These are phyloP conservation scores for Sporothrix globosa DNA, from an alignment of 2,329 filamentous ascomycete species.

Conservation along the genomic window DNA sequence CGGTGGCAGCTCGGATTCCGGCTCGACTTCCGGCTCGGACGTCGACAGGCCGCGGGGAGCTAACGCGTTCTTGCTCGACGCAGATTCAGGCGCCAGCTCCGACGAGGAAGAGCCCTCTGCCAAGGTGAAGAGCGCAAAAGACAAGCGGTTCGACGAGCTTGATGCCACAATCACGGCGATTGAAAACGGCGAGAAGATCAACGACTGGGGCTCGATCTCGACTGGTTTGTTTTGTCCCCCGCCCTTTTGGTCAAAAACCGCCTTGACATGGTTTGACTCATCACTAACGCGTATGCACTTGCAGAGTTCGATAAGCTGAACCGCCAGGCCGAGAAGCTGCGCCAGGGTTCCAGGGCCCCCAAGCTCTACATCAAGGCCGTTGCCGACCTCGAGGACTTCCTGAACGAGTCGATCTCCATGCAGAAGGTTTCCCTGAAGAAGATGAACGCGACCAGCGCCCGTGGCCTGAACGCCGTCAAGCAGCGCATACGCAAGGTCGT, in stretches of 20 bases:
- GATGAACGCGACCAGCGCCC: conserved; percentile 95
- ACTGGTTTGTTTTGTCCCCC: conserved; percentile 62
- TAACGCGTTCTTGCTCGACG: conserved; percentile 79
- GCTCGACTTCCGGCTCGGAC: conserved; percentile 55
- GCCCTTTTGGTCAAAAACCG: not conserved
- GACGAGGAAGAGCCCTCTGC: conserved; percentile 81
- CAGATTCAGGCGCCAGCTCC: conserved; percentile 68
- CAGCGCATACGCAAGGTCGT: conserved; percentile 99
- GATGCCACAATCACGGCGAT: conserved; percentile 88
- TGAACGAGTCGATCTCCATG: conserved; percentile 92
- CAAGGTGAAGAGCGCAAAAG: conserved; percentile 95
- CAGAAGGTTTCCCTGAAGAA: conserved; percentile 96
- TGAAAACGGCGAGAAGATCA: conserved; percentile 96
- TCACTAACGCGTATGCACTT: conserved; percentile 12
- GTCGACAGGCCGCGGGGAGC: conserved; percentile 71
- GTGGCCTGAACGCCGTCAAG: conserved; percentile 94
- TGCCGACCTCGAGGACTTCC: conserved; percentile 89
- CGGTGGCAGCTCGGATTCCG: conserved; percentile 41
- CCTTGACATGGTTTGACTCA: conserved; percentile 5
- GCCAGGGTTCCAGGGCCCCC: conserved; percentile 75
- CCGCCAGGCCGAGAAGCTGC: conserved; percentile 79
- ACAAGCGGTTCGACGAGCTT: conserved; percentile 93
- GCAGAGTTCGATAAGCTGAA: conserved; percentile 94
- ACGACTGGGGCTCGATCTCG: conserved; percentile 93
- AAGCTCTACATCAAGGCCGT: conserved; percentile 93